A percentile compares a stretch with the other conserved stretches of the same genome.
Evolutionary conservation across 1,139 yeast genomes (phyloP).

Genomic region (Martiniozyma asiatica): DNA sequence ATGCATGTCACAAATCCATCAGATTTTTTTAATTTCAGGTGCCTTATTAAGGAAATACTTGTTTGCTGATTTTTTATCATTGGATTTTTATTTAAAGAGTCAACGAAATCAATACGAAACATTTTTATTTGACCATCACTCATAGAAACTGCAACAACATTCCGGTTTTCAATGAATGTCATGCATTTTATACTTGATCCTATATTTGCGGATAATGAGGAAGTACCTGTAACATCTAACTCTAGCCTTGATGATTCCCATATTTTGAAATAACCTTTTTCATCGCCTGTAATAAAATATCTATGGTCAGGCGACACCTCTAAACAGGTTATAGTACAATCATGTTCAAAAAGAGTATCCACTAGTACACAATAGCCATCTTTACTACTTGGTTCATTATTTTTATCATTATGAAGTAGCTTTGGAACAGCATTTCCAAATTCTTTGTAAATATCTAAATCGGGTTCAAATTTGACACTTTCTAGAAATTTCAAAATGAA

Average conservation of each 20-base stretch:
- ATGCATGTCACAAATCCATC: slow-evolving; percentile 32
- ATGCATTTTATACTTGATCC: slow-evolving; percentile 37
- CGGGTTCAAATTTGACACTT: slow-evolving; percentile 42
- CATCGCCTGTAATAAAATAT: slow-evolving; percentile 70
- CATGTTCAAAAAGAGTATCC: slow-evolving; percentile 48
- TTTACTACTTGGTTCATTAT: background rate
- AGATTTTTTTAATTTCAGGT: slow-evolving; percentile 24
- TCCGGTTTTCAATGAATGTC: slow-evolving; percentile 44
- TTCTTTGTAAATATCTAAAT: slow-evolving; percentile 51
- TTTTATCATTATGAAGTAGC: background rate
- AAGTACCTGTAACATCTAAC: slow-evolving; percentile 48
- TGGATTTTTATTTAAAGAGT: slow-evolving; percentile 1
- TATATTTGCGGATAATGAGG: slow-evolving; percentile 39
- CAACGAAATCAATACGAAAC: slow-evolving; percentile 40
- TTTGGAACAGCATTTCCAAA: slow-evolving; percentile 37
- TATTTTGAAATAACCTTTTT: slow-evolving; percentile 54
- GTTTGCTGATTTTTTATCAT: slow-evolving; percentile 17
- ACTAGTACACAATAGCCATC: slow-evolving; percentile 32
- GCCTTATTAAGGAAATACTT: slow-evolving; percentile 31
- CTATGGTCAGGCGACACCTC: slow-evolving; percentile 49
- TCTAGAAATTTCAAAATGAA: slow-evolving; percentile 47
- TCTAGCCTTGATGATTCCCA: slow-evolving; percentile 72
- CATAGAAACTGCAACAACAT: slow-evolving; percentile 59
- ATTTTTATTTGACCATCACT: slow-evolving; percentile 51
- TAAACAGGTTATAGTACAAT: slow-evolving; percentile 39